Conservation (phyloP, 495 filamentous ascomycete genomes). For the Mytilinidion resinicola region DNA sequence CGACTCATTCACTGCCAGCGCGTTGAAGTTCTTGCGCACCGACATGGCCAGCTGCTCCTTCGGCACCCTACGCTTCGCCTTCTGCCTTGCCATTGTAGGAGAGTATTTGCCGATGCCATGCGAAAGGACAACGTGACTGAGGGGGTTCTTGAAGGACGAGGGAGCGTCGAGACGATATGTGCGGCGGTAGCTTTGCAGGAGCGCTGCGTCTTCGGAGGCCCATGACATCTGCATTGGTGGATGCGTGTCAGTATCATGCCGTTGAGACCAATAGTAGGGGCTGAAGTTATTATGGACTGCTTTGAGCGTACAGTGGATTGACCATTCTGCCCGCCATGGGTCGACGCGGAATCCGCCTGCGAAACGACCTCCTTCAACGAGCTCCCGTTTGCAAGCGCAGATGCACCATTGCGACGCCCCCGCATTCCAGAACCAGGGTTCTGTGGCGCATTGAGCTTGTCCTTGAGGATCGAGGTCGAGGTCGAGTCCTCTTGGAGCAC, state of each 20-base stretch:
- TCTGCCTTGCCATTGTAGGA: conserved; percentile 63
- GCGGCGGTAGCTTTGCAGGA: conserved; percentile 76
- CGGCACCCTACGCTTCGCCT: conserved; percentile 57
- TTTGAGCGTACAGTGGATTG: conserved; percentile 3
- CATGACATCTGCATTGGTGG: conserved; percentile 61
- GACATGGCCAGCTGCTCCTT: conserved; percentile 74
- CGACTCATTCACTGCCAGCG: conserved; percentile 72
- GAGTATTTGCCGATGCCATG: conserved; percentile 65
- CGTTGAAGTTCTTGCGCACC: conserved; percentile 88
- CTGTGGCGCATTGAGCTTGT: conserved; percentile 21
- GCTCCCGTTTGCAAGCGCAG: conserved; percentile 26
- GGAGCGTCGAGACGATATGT: conserved; percentile 63
- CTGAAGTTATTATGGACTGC: too few species aligned
- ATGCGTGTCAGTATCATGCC: too few species aligned
- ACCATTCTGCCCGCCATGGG: conserved; percentile 18
- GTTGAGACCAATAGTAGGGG: too few species aligned
- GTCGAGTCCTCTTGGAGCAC: conserved; percentile 20
- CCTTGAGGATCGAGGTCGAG: conserved; percentile 15
- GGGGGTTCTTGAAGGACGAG: conserved; percentile 63
- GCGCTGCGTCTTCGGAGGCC: conserved; percentile 61
- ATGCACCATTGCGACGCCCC: conserved; percentile 23
- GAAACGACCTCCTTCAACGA: conserved; percentile 35
- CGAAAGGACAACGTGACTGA: conserved; percentile 65
- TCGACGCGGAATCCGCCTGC: conserved; percentile 21
- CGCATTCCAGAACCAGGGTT: conserved; percentile 2